These are phyloP conservation scores for Teratosphaeriaceae sp. DNA, from an alignment of 2,329 filamentous ascomycete species.

Conservation along the genomic window DNA sequence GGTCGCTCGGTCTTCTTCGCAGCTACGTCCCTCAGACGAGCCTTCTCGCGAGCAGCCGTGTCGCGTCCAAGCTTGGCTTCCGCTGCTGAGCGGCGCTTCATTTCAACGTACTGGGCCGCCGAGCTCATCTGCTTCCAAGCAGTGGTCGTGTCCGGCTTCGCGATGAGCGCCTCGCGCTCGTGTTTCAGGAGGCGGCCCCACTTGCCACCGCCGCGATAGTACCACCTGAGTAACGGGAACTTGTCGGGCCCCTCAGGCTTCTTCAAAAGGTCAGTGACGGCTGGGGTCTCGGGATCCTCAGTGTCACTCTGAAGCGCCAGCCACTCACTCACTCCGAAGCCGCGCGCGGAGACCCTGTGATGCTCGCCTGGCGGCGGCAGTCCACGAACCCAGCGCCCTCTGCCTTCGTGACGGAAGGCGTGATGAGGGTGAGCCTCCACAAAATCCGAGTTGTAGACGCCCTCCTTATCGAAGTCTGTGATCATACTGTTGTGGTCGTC, in stretches of 20 bases:
- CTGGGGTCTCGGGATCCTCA: constrained; percentile 13
- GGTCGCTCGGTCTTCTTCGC: too few species aligned
- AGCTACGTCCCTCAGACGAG: too few species aligned
- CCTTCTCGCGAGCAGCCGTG: not conserved
- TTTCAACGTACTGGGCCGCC: too few species aligned
- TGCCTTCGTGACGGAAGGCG: constrained; percentile 25
- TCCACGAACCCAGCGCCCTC: constrained; percentile 25
- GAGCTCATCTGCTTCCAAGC: too few species aligned
- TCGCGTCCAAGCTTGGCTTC: not conserved
- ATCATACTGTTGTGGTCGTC: constrained; percentile 1
- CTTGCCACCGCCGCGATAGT: constrained; percentile 29
- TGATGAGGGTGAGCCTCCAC: constrained; percentile 21
- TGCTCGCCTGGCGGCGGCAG: constrained; percentile 20
- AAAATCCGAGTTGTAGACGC: constrained; percentile 19
- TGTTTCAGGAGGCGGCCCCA: constrained; percentile 24
- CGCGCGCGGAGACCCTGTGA: constrained; percentile 25
- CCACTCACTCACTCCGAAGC: constrained; percentile 16
- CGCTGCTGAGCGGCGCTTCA: not conserved
- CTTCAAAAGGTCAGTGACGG: constrained; percentile 19
- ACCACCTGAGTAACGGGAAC: constrained; percentile 24
- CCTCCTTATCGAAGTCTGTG: constrained; percentile 10
- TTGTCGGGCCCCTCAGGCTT: constrained; percentile 26
- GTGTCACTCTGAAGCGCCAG: constrained; percentile 10
- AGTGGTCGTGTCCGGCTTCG: not conserved
- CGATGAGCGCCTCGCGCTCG: constrained; percentile 11